Base-by-base conservation (phyloP, 805 yeast genomes). In the Cyberlindnera mississippiensis region DNA sequence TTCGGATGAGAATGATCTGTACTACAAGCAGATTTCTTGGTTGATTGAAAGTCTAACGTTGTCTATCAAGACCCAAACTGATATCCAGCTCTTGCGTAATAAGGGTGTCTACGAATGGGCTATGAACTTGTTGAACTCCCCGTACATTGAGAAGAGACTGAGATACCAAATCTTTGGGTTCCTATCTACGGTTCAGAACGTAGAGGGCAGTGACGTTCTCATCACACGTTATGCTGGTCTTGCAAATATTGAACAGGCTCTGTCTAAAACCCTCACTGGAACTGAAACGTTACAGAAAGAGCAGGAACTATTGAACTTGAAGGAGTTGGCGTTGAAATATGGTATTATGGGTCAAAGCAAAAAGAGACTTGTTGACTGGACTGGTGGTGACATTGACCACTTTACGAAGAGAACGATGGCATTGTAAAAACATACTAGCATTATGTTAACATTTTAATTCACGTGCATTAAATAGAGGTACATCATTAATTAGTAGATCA, bases 101-200 rank as follows among this genome's bases (percentile, higher is more conserved):
- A 71, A 67, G 41, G 81, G 80, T 6, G 71, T 83, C 3, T 60
- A 87, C 41, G 96, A 88, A 49, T 79, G 88, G 80, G 48, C 76
- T 2, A 51, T 83, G 55, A 78, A 79, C 44, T 61, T 83, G 41
- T 48, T 65, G 28, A 70, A 71, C 45, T 71, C 81, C 6, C 80
- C 83, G 27, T 78, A 70, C 50, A 45, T 71, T 18, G 63, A 64
- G 31, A 50, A 63, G 24, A 66, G 64, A 31, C 48, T 78, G 30
- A 69, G 68, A 33, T 58, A 61, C 3, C 58, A 64, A 37, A 58
- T 82, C 6, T 54, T 67, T 16, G 58, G 58, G 15, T 59, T 81
- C 8, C 38, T 82, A 4, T 67, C 67, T 45, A 65, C 62, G n/a
- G 53, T 81, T 1, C 77, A 76, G 50, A 59, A 62, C n/a, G 58